Base-by-base conservation (phyloP, 257 asterid species). In the Leptodermis oblonga region DNA sequence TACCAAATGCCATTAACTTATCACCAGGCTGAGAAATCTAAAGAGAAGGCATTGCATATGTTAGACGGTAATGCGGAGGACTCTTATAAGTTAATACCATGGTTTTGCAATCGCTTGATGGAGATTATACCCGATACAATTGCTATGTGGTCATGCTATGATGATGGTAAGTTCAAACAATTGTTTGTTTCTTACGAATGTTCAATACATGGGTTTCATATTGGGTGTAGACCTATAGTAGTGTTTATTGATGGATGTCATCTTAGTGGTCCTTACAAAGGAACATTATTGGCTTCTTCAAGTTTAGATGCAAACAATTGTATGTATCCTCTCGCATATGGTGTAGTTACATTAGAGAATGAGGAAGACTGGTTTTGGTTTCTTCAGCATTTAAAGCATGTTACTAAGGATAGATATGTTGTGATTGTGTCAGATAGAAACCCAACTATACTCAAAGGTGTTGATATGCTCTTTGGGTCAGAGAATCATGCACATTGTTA, bases 211-310 rank as follows among this genome's bases (percentile, higher is more conserved):
- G 31, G 59, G 3, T 52, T 52, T n/a, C 59, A 52, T 52, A 11
- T 7, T 52, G 28, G 59, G 28, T 20, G 59, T 52, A n/a, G 14
- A 22, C 59, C 59, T 52, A 52, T 52, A 13, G n/a, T n/a, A n/a
- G 28, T 52, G 8, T 52, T 52, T 25, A 52, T 52, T 52, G 59
- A 52, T 52, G 59, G 59, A 52, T 52, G 59, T 22, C 59, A 46
- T 46, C 53, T 46, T 13, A 46, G n/a, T n/a, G n/a, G n/a, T n/a
- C n/a, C n/a, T n/a, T n/a, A n/a, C n/a, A 46, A 46, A 46, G 53
- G 53, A 3, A 46, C 53, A 0, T 12, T 46, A 1, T 46, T 12
- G 18, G 53, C 6, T 46, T 10, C 53, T 46, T 46, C 22, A 5
- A 5, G n/a, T 13, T 46, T 46, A 46, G 53, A 52, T 52, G 28